Conservation (phyloP, 2,329 filamentous ascomycete species). For the Aureobasidium leucospermi region DNA sequence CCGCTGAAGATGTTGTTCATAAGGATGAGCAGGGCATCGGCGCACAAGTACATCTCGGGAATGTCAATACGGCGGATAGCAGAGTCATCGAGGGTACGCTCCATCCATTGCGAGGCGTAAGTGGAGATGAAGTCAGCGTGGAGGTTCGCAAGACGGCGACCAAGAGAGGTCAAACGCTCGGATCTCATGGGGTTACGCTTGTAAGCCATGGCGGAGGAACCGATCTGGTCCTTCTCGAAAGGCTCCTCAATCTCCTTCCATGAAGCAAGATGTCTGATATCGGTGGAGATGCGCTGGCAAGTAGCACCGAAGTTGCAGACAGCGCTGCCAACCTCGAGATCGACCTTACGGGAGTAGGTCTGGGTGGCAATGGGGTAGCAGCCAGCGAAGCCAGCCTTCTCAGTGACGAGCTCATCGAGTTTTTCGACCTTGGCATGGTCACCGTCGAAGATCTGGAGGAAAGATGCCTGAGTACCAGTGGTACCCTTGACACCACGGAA, state of each 20-base stretch:
- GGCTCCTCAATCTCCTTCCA: constrained; percentile 84
- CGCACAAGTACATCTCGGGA: constrained; percentile 42
- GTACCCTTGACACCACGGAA: constrained; percentile 71
- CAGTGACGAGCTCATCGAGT: constrained; percentile 55
- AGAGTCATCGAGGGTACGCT: constrained; percentile 70
- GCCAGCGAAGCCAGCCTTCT: constrained; percentile 58
- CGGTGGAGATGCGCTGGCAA: constrained; percentile 64
- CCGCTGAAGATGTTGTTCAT: constrained; percentile 67
- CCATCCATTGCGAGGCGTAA: constrained; percentile 67
- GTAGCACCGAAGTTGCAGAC: constrained; percentile 72
- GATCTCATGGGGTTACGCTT: constrained; percentile 56
- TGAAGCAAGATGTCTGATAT: constrained; percentile 66
- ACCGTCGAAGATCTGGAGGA: constrained; percentile 61
- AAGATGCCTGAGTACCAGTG: constrained; percentile 72
- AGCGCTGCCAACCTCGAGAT: constrained; percentile 74
- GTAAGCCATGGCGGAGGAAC: constrained; percentile 59
- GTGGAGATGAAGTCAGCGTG: constrained; percentile 56
- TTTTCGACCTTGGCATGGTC: constrained; percentile 54
- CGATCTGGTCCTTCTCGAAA: constrained; percentile 73
- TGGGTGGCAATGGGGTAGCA: constrained; percentile 62
- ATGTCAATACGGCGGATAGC: constrained; percentile 55
- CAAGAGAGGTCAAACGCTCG: constrained; percentile 54
- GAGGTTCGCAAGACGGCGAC: constrained; percentile 43
- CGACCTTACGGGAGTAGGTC: constrained; percentile 74
- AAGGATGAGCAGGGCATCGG: constrained; percentile 33